Percentiles rank a stretch among this genome's conserved stretches.
These are phyloP conservation scores for Astrephomene gubernaculifera DNA, from an alignment of 139 green algal genomes.

Conservation along the genomic window DNA sequence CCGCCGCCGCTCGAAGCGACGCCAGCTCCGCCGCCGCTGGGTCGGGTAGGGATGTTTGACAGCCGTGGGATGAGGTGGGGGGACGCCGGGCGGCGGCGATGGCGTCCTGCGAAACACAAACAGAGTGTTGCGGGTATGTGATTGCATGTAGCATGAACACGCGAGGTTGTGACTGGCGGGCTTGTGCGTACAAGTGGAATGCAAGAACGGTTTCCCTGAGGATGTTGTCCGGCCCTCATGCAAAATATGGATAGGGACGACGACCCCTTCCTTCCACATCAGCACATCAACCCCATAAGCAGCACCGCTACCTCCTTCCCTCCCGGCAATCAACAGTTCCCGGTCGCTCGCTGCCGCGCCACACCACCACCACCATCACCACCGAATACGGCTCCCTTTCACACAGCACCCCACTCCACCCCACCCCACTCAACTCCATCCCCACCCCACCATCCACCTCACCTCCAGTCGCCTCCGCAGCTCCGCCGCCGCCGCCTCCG, in stretches of 20 bases:
- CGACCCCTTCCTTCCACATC: no score
- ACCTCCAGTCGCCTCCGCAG: constrained; percentile 14
- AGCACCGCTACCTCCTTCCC: no score
- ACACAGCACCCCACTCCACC: neutral
- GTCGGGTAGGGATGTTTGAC: neutral
- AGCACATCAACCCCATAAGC: no score
- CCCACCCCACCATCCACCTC: neutral
- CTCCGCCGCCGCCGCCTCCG: neutral
- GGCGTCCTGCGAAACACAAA: neutral
- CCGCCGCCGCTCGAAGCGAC: neutral
- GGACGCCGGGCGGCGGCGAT: neutral
- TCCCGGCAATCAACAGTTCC: neutral
- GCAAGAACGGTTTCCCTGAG: no score
- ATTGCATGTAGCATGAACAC: neutral
- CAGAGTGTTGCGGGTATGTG: neutral
- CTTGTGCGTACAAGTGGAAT: neutral
- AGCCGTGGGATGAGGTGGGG: neutral
- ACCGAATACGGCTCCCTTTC: no score
- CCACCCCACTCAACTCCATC: neutral
- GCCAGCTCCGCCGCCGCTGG: neutral
- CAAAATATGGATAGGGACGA: no score
- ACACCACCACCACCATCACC: neutral
- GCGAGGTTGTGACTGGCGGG: neutral
- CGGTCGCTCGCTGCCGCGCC: neutral
- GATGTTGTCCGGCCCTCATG: no score